phyloP scores from a whole-genome alignment of 2,329 filamentous ascomycete genomes.

The Paecilomyces variotii region DNA sequence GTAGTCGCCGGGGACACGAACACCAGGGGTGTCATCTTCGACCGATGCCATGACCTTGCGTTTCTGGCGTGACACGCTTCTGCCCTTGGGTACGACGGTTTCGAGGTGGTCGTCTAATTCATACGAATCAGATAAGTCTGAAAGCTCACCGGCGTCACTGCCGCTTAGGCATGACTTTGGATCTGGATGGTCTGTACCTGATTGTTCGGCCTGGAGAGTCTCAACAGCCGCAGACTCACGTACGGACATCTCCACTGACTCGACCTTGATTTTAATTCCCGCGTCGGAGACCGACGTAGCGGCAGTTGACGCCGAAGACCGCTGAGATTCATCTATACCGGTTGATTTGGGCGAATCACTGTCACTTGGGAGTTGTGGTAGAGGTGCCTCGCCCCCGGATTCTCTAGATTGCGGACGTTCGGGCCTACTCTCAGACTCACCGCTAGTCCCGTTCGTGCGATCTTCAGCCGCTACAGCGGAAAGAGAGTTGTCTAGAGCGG shows the following conservation, averaged over 20 bases:
- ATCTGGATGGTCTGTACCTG: slow-evolving; percentile 6
- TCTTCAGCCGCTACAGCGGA: background rate
- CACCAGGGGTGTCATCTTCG: slow-evolving; percentile 26
- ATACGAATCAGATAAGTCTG: slow-evolving; percentile 17
- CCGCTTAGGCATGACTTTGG: slow-evolving; percentile 7
- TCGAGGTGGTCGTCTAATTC: slow-evolving; percentile 21
- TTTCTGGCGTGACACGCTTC: slow-evolving; percentile 15
- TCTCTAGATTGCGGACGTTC: slow-evolving; percentile 1
- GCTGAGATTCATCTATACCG: slow-evolving; percentile 22
- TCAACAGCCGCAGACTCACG: slow-evolving; percentile 1
- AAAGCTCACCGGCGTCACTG: slow-evolving; percentile 14
- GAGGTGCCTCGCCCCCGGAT: slow-evolving; percentile 1
- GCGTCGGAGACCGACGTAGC: slow-evolving; percentile 29
- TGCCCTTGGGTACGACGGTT: slow-evolving; percentile 9
- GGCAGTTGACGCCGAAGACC: slow-evolving; percentile 26
- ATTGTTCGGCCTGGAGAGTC: slow-evolving; percentile 4
- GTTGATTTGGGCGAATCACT: slow-evolving; percentile 20
- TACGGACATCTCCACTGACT: slow-evolving; percentile 7
- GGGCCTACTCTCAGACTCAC: background rate
- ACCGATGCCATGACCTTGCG: slow-evolving; percentile 27
- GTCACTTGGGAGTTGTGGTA: slow-evolving; percentile 11
- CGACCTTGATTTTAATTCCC: slow-evolving; percentile 11
- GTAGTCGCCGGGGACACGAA: slow-evolving; percentile 67
- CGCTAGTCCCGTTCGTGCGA: background rate
- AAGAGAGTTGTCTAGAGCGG: slow-evolving; percentile 1